These are phyloP conservation scores for Kodamaea plutei DNA, from an alignment of 1,139 yeast genomes.

Conservation along the genomic window DNA sequence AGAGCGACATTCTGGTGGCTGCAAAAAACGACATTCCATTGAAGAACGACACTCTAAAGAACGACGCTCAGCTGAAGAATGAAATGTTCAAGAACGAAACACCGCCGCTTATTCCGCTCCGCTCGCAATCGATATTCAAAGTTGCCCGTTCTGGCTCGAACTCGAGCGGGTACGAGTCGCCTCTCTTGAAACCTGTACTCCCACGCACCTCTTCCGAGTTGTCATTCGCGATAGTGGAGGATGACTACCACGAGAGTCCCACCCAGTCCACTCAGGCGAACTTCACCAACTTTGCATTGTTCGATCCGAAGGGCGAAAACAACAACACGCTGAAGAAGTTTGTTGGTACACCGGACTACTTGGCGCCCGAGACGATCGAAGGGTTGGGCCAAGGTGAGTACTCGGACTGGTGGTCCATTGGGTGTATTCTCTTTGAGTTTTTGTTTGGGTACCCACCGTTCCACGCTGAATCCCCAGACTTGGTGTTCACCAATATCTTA, in stretches of 20 bases:
- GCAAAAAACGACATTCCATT: not conserved
- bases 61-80: not conserved
- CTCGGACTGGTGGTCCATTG: conserved; percentile 99
- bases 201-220: conserved; percentile 52
- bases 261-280: conserved; percentile 19
- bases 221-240: conserved; percentile 53
- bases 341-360: conserved; percentile 96
- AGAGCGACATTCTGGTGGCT: too few relatives aligned
- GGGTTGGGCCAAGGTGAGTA: conserved; percentile 83
- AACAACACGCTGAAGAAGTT: conserved; percentile 47
- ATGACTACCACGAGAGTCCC: conserved; percentile 32
- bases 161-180: conserved; percentile 46
- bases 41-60: not conserved
- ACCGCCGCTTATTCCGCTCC: conserved; percentile 14
- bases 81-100: conserved; percentile 10
- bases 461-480: conserved; percentile 75
- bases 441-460: conserved; percentile 94
- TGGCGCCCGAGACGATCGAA: conserved; percentile 92
- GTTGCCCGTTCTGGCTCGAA: conserved; percentile 24
- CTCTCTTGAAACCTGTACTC: conserved; percentile 43
- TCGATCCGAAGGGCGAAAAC: conserved; percentile 60
- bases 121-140: conserved; percentile 12
- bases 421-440: conserved; percentile 91
- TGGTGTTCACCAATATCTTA: conserved; percentile 78
- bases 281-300: conserved; percentile 54